Conservation (phyloP, 2,329 filamentous ascomycete genomes). For the Sphaerulina musiva region DNA sequence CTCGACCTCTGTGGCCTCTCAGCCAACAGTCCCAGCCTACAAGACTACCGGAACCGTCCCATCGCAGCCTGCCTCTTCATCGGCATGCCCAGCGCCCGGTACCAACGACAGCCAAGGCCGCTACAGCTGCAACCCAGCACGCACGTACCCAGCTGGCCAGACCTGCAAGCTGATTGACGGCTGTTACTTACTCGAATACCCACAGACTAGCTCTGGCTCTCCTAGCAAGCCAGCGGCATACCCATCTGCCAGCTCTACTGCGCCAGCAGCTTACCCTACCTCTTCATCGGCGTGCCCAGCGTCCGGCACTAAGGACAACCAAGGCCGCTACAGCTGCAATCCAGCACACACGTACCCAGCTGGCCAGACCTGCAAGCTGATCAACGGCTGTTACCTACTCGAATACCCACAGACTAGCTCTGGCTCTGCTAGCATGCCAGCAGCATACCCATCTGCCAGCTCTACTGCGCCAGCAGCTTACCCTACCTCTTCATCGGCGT, state of each 20-base stretch:
- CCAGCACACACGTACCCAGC: constrained; percentile 18
- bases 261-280: neutral
- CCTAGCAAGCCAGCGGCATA: neutral
- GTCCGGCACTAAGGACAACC: neutral
- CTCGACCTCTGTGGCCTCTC: neutral
- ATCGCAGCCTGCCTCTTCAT: neutral
- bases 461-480: neutral
- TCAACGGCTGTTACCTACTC: constrained; percentile 11
- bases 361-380: constrained; percentile 15
- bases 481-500: neutral
- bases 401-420: neutral
- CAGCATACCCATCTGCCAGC: neutral
- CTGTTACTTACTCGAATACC: constrained; percentile 8
- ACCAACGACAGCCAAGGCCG: neutral
- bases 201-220: neutral
- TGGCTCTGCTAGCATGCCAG: neutral
- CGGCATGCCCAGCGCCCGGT: neutral
- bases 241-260: neutral
- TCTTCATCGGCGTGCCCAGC: constrained; percentile 3
- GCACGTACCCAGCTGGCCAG: constrained; percentile 16
- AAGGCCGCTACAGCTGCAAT: constrained; percentile 12
- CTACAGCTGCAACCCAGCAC: constrained; percentile 16
- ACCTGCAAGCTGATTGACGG: constrained; percentile 16
- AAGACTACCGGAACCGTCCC: neutral
- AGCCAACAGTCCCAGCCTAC: neutral